These are phyloP conservation scores for Rhodotorula sp. DNA, from an alignment of 1,284 basidiomycete species.

Conservation along the genomic window DNA sequence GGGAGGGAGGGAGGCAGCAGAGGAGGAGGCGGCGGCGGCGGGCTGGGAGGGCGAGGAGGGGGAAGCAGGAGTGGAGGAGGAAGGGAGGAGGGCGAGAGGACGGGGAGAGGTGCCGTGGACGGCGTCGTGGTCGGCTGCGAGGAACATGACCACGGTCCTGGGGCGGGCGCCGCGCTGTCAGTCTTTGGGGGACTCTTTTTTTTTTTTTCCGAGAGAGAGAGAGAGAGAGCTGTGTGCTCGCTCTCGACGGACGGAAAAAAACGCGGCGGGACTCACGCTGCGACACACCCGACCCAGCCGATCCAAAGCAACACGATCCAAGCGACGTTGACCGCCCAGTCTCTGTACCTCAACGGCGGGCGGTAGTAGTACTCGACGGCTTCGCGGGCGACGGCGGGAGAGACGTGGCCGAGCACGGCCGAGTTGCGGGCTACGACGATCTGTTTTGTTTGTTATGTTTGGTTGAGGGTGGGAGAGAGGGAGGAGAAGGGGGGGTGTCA, in stretches of 20 bases:
- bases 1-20: not conserved
- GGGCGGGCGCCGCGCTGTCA: too few species aligned
- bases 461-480: too few species aligned
- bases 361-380: conserved; percentile 26
- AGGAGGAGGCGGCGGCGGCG: too few species aligned
- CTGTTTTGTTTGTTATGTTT: too few species aligned
- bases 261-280: conserved; percentile 1
- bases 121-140: conserved; percentile 16
- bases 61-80: not conserved
- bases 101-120: conserved; percentile 11
- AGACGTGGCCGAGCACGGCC: conserved; percentile 19
- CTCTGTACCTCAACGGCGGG: conserved; percentile 27
- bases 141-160: conserved; percentile 34
- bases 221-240: too few species aligned
- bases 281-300: conserved; percentile 14
- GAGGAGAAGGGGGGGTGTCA: not conserved
- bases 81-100: not conserved
- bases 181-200: too few species aligned
- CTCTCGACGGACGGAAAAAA: too few species aligned
- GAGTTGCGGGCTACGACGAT: conserved; percentile 27
- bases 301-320: conserved; percentile 25
- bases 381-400: not conserved
- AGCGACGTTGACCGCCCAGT: conserved; percentile 36
- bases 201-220: too few species aligned
- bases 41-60: too few species aligned